phyloP scores from a whole-genome alignment of 2,329 filamentous ascomycete species.

The Sordariomycetes sp. region DNA sequence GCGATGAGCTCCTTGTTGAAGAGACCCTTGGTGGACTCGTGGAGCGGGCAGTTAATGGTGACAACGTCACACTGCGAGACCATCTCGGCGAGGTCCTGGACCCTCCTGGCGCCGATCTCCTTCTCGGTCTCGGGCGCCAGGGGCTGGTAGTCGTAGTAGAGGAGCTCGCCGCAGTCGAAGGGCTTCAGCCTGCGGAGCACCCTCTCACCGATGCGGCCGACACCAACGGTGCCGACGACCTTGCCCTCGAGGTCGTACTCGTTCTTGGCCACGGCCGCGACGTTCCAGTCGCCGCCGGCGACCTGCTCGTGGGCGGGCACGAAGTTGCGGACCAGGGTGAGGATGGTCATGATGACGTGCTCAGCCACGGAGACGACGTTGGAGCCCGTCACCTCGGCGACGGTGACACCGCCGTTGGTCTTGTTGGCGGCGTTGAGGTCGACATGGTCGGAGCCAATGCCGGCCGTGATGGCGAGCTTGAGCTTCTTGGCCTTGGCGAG shows the following conservation, averaged over 20 bases:
- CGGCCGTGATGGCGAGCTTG: constrained; percentile 92
- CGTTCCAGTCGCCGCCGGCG: constrained; percentile 81
- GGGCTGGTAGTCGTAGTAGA: constrained; percentile 99
- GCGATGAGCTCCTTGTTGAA: constrained; percentile 98
- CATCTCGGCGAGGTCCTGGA: constrained; percentile 87
- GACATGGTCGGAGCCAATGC: constrained; percentile 97
- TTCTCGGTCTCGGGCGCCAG: constrained; percentile 75
- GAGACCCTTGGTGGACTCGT: constrained; percentile 92
- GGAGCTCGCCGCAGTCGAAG: constrained; percentile 98
- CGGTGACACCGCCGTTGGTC: constrained; percentile 95
- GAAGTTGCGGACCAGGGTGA: constrained; percentile 93
- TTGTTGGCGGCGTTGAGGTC: constrained; percentile 95
- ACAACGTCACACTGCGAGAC: constrained; percentile 89
- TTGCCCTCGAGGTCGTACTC: constrained; percentile 97
- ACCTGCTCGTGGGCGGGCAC: constrained; percentile 95
- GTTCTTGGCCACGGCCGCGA: constrained; percentile 93
- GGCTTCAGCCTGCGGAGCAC: constrained; percentile 91
- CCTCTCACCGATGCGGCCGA: constrained; percentile 96
- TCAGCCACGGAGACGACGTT: constrained; percentile 98
- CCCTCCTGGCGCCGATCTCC: constrained; percentile 90
- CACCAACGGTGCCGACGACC: constrained; percentile 93
- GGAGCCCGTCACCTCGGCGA: constrained; percentile 94
- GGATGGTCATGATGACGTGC: constrained; percentile 99
- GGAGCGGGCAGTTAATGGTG: constrained; percentile 98
- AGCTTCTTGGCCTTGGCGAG: constrained; percentile 98